Evolutionary conservation across 768 basidiomycete species (phyloP), one percentile per base, ranked within the genome.

Genomic region (Mycena belliarum): DNA sequence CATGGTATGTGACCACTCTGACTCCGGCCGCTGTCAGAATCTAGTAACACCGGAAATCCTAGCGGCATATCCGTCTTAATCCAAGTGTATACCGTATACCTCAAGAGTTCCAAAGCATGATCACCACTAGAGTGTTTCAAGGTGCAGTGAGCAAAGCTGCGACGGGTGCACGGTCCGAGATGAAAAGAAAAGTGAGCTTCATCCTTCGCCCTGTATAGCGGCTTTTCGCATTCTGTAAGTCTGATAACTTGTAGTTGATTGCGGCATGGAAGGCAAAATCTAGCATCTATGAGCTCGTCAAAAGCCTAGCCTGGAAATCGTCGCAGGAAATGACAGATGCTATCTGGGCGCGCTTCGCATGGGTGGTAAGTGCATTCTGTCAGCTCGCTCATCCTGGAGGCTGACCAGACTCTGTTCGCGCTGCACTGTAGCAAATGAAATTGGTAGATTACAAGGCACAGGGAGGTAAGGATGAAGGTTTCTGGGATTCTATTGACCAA

Each of bases 361-460:
- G 49, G 49, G 37, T 41, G 16, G 49, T 50, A 41, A 6, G 49
- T 41, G 28, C 18, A 65, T 60, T 60, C 48, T 46, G 16, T 6
- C n/a, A n/a, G 20, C 4, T 23, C 24, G 21, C 12, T 16, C 23
- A 16, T 37, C 6, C n/a, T n/a, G 6, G 45, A n/a, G 15, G 15
- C 38, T 50, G 12, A 50, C 38, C 12, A 6, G 12, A 32, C 6
- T 32, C 16, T 26, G 11, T 15, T 35, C 23, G 41, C 12, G 23
- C n/a, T 10, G 29, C 12, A 12, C 12, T 12, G 29, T 16, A 50
- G 49, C 49, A 50, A 41, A 28, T 50, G 37, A 40, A 40, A 15
- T 28, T 50, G 9, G 25, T 40, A 4, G 38, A 50, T n/a, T 50
- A 50, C 14, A 40, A 41, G 12, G 21, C 15, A 0, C 16, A n/a